Conservation (phyloP, 1,284 basidiomycete genomes). For the Cutaneotrichosporon cavernicola region DNA sequence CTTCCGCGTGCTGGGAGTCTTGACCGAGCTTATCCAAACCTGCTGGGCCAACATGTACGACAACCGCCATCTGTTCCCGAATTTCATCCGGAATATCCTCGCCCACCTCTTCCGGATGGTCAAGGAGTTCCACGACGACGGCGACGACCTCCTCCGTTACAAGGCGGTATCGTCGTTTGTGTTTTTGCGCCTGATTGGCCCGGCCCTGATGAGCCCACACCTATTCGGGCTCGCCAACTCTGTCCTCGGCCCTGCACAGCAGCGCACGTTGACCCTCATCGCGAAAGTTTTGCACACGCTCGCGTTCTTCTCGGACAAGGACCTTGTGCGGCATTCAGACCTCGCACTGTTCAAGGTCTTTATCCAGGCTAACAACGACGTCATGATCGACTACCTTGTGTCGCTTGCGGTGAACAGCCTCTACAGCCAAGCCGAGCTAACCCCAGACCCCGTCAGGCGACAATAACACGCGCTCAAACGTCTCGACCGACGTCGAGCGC, state of each 20-base stretch:
- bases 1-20: slow-evolving; percentile 7
- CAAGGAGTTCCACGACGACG: slow-evolving; percentile 30
- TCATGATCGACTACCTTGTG: slow-evolving; percentile 37
- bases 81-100: slow-evolving; percentile 32
- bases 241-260: slow-evolving; percentile 22
- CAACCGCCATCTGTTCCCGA: slow-evolving; percentile 34
- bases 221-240: slow-evolving; percentile 35
- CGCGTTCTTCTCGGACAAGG: slow-evolving; percentile 37
- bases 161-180: slow-evolving; percentile 44
- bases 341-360: slow-evolving; percentile 27
- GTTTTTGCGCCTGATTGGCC: slow-evolving; percentile 41
- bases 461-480: neutral
- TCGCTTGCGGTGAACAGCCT: slow-evolving; percentile 14
- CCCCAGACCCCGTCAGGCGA: slow-evolving; percentile 26
- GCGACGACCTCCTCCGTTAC: slow-evolving; percentile 29
- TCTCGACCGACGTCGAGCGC: slow-evolving; percentile 11
- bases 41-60: slow-evolving; percentile 38
- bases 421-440: neutral
- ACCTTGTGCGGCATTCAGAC: slow-evolving; percentile 30
- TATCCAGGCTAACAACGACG: slow-evolving; percentile 27
- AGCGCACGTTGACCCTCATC: slow-evolving; percentile 31
- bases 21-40: slow-evolving; percentile 23
- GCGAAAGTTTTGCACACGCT: slow-evolving; percentile 40
- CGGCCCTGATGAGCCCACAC: slow-evolving; percentile 40
- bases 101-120: slow-evolving; percentile 31